Percentiles rank a stretch among this genome's conserved stretches.
These are phyloP conservation scores for Tuctoria greenei DNA, from an alignment of 176 grass and related monocot genomes.

Conservation along the genomic window DNA sequence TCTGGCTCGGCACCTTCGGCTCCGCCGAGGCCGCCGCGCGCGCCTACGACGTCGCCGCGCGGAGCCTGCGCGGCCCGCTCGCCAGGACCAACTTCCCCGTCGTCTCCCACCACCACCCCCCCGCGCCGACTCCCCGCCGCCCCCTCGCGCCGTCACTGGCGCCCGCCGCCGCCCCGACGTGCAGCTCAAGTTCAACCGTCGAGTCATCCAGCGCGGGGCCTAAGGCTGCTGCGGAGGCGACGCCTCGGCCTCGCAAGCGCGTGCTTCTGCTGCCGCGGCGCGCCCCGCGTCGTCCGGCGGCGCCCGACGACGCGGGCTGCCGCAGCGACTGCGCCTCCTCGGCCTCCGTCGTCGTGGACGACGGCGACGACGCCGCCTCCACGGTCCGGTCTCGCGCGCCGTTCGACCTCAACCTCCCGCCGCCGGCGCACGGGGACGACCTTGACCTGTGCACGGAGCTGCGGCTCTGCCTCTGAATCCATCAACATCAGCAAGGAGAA, in stretches of 20 bases:
- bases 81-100: slow-evolving; percentile 49
- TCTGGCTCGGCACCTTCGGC: slow-evolving; percentile 64
- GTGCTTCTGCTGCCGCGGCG: background rate
- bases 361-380: slow-evolving; percentile 47
- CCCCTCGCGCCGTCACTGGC: background rate
- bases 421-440: slow-evolving; percentile 28
- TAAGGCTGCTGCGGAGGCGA: background rate
- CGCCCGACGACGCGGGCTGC: slow-evolving; percentile 30
- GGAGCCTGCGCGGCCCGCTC: slow-evolving; percentile 45
- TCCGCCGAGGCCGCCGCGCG: slow-evolving; percentile 74
- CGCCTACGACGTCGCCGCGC: slow-evolving; percentile 62
- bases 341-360: slow-evolving; percentile 57
- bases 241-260: background rate
- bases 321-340: slow-evolving; percentile 63
- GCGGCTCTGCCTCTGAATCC: slow-evolving; percentile 26
- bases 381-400: background rate
- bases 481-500: background rate
- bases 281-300: background rate
- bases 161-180: slow-evolving; percentile 13
- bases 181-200: slow-evolving; percentile 54
- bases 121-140: background rate
- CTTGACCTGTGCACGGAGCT: slow-evolving; percentile 38
- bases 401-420: slow-evolving; percentile 51
- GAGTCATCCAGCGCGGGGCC: slow-evolving; percentile 42
- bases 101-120: background rate